Conservation (phyloP, 106 monocot genomes). For the Alisma plantagoaquatica region DNA sequence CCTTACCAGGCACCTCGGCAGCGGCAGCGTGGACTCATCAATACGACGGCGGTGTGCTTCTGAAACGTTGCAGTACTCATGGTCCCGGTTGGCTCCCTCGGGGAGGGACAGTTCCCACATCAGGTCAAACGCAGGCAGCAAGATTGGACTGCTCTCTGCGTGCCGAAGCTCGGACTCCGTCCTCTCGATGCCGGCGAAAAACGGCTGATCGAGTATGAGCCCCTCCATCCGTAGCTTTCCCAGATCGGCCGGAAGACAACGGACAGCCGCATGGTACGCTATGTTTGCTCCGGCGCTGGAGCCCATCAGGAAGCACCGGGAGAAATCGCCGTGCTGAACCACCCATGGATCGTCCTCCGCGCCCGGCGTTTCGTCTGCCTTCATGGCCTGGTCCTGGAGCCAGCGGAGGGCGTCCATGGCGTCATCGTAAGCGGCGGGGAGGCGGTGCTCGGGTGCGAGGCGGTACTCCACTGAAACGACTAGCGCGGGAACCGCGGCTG, state of each 20-base stretch:
- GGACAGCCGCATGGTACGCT: slow-evolving; percentile 1
- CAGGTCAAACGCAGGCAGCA: slow-evolving; percentile 10
- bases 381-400: too few species aligned
- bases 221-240: slow-evolving; percentile 5
- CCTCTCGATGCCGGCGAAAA: slow-evolving; percentile 28
- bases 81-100: slow-evolving; percentile 21
- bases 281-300: slow-evolving; percentile 6
- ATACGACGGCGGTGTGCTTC: background rate
- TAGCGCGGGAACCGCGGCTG: too few species aligned
- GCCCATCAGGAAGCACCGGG: slow-evolving; percentile 6
- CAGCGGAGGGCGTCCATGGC: too few species aligned
- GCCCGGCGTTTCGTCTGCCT: too few species aligned
- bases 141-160: slow-evolving; percentile 3
- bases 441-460: too few species aligned
- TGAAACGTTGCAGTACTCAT: slow-evolving; percentile 17
- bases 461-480: too few species aligned
- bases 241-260: background rate
- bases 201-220: slow-evolving; percentile 20
- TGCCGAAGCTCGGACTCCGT: slow-evolving; percentile 21
- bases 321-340: background rate
- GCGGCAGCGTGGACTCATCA: too few species aligned
- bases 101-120: slow-evolving; percentile 26
- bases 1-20: slow-evolving; percentile 20
- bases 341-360: slow-evolving; percentile 3
- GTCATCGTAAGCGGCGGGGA: too few species aligned